Conservation (phyloP, 345 rosid species). For the Rhodomyrtus tomentosa region DNA sequence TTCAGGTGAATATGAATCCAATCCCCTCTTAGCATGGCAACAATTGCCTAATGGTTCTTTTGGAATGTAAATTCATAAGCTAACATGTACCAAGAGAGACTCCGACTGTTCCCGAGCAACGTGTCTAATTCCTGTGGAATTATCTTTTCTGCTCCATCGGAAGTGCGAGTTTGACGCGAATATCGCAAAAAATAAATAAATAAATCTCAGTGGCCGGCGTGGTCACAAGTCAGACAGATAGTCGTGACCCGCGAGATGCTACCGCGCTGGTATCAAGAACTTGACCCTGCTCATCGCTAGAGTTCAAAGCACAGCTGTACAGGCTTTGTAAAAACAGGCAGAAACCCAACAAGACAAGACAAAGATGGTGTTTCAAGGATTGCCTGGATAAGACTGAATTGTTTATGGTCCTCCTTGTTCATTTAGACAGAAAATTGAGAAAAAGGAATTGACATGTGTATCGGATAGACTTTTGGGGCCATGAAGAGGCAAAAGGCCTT, state of each 20-base stretch:
- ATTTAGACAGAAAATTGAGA: background rate
- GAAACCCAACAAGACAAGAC: background rate
- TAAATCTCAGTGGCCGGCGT: background rate
- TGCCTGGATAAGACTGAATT: background rate
- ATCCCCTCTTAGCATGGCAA: background rate
- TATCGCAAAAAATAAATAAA: background rate
- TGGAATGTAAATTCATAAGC: background rate
- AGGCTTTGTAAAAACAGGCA: background rate
- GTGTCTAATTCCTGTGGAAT: background rate
- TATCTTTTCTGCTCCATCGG: background rate
- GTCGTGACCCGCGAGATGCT: background rate
- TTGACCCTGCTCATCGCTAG: background rate
- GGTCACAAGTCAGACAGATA: background rate
- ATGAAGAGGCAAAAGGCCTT: background rate
- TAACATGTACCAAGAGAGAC: background rate
- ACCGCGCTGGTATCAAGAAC: background rate
- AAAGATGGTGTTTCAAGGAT: background rate
- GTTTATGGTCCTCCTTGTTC: background rate
- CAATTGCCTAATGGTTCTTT: background rate
- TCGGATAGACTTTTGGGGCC: background rate
- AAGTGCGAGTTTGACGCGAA: background rate
- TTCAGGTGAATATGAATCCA: background rate
- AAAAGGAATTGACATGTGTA: background rate
- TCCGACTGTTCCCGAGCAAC: background rate
- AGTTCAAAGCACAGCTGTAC: background rate